Evolutionary conservation across 78 protist genomes (phyloP).

Genomic region (Isochrysis galbana): DNA sequence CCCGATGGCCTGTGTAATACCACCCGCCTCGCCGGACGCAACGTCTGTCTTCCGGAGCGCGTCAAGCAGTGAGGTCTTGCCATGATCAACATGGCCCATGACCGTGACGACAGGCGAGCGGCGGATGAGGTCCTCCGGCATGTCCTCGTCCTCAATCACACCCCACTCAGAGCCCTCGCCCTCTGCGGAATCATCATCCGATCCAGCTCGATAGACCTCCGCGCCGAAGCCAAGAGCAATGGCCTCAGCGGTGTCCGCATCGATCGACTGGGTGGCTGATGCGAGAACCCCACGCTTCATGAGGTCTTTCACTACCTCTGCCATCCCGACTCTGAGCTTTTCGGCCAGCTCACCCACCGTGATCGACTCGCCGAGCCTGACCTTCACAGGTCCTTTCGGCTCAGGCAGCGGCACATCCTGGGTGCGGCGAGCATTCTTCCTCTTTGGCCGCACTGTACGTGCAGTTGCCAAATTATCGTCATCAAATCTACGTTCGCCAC

Average conservation of each 20-base stretch:
- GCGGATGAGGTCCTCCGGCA: background rate
- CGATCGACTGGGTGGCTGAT: slow-evolving; percentile 1
- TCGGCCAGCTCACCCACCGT: background rate
- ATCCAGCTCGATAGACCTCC: background rate
- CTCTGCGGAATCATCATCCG: background rate
- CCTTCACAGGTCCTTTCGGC: background rate
- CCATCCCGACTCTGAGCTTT: background rate
- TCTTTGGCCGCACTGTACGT: background rate
- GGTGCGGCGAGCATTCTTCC: background rate
- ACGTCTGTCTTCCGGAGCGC: slow-evolving; percentile 65
- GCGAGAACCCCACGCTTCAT: slow-evolving; percentile 1
- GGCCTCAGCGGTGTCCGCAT: background rate
- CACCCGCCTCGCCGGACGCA: slow-evolving; percentile 89
- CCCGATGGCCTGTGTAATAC: slow-evolving; percentile 92
- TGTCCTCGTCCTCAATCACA: background rate
- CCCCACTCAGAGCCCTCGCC: background rate
- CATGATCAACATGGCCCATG: slow-evolving; percentile 97
- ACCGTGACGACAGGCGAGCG: slow-evolving; percentile 89
- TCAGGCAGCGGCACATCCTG: background rate
- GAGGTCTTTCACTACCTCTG: background rate
- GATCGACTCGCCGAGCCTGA: background rate
- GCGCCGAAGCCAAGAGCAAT: background rate
- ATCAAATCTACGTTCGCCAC: background rate
- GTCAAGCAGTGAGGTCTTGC: slow-evolving; percentile 91
- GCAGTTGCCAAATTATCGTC: background rate